Base-by-base conservation (phyloP, 371 early-diverging fungal genomes). In the Mortierella sp. region DNA sequence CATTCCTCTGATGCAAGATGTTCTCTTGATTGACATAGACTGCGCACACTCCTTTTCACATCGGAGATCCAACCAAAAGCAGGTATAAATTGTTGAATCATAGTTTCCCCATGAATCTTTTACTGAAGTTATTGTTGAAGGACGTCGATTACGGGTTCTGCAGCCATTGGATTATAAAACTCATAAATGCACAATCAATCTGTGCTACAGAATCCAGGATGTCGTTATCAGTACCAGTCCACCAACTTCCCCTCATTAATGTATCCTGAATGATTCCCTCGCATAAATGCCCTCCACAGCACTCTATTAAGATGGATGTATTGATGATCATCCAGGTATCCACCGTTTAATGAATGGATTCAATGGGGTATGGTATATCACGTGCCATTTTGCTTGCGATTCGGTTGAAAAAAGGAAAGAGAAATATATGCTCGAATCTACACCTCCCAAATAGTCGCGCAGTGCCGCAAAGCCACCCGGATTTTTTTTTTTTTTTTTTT, bases 331-430 rank as follows among this genome's bases (percentile, higher is more conserved):
- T 43, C 43, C 21, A 11, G 3, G 40, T 67, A 59, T 50, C 45
- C 60, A 48, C 59, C 22, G 7, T 36, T 6, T 32, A 8, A 16
- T 65, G 55, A 28, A 72, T 62, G 73, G 57, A 67, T 67, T 32
- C 33, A n/a, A 11, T 21, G 4, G 45, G 32, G 24, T 4, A 16
- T 24, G 10, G 13, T 4, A 15, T 57, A 59, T 68, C 69, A 74
- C 74, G 69, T 74, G 74, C 74, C 74, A 74, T 74, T 74, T 74
- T 74, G 74, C 69, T 62, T 69, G 63, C 50, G 64, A 74, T 74
- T 65, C 68, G 64, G 52, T 74, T 74, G 61, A 67, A 65, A 69
- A 69, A 68, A 58, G 65, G 74, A 74, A 74, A 55, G 69, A 69
- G 53, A 36, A 48, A 64, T 52, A 43, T 1, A 19, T 41, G n/a